Conservation (phyloP, 75 land plant species). For the Selaginella tamariscina region DNA sequence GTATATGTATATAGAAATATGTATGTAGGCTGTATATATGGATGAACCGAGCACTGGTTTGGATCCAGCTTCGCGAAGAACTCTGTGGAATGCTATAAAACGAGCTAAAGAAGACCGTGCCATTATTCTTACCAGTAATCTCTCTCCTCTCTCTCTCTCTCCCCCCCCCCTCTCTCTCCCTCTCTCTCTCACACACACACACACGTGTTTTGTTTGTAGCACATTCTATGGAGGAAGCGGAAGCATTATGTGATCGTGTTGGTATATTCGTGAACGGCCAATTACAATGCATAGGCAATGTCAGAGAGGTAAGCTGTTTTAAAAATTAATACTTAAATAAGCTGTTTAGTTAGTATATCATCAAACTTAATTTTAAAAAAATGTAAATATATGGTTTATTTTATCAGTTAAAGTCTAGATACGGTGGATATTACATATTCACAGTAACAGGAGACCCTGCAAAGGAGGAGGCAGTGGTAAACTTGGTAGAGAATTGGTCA, state of each 20-base stretch:
- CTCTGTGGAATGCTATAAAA: constrained; percentile 80
- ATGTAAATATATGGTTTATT: too few species aligned
- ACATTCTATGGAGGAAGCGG: constrained; percentile 99
- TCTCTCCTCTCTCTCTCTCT: too few species aligned
- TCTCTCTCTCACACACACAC: too few species aligned
- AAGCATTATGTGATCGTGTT: constrained; percentile 74
- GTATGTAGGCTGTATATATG: constrained; percentile 82
- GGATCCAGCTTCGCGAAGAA: constrained; percentile 95
- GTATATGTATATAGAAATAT: not conserved
- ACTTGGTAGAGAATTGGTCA: constrained; percentile 41
- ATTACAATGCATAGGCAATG: constrained; percentile 81
- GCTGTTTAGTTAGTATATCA: too few species aligned
- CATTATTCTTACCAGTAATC: constrained; percentile 86
- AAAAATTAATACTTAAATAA: too few species aligned
- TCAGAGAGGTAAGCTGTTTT: constrained; percentile 53
- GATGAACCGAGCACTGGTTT: constrained; percentile 99
- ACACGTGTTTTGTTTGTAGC: constrained; percentile 36
- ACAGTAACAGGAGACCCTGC: constrained; percentile 59
- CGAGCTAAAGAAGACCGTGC: constrained; percentile 71
- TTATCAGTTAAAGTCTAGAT: constrained; percentile 62
- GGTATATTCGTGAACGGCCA: constrained; percentile 94
- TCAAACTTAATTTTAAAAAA: too few species aligned
- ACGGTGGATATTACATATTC: constrained; percentile 73
- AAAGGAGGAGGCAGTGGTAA: constrained; percentile 51
- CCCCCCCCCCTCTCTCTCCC: too few species aligned